phyloP scores from a whole-genome alignment of 192 early-diverging fungal genomes.

The Umbelopsis isabellina region DNA sequence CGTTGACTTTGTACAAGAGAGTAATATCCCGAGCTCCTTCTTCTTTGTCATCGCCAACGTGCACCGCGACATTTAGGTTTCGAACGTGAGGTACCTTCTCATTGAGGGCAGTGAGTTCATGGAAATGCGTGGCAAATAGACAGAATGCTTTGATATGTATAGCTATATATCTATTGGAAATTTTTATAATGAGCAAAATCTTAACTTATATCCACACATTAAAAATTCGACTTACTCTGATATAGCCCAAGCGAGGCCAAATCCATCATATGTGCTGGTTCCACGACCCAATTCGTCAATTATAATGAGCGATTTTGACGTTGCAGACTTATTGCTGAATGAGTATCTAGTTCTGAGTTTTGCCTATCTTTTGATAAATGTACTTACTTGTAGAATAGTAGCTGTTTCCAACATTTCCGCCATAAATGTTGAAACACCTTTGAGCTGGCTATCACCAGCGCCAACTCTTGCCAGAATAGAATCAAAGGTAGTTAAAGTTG shows the following conservation, averaged over 20 bases:
- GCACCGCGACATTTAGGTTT: conserved; percentile 89
- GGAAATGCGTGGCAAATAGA: conserved; percentile 97
- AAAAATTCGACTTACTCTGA: conserved; percentile 69
- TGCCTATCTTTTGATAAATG: not conserved
- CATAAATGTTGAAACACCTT: conserved; percentile 97
- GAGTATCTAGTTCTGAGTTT: not conserved
- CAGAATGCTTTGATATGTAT: conserved; percentile 71
- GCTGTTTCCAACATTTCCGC: conserved; percentile 94
- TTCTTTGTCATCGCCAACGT: conserved; percentile 42
- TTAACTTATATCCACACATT: not conserved
- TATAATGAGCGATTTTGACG: conserved; percentile 83
- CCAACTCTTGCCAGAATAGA: conserved; percentile 91
- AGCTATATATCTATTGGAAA: conserved; percentile 65
- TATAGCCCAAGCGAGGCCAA: conserved; percentile 97
- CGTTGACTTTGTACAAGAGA: conserved; percentile 87
- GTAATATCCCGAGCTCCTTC: conserved; percentile 68
- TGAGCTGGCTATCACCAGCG: conserved; percentile 90
- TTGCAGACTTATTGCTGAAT: conserved; percentile 61
- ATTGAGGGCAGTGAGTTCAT: conserved; percentile 88
- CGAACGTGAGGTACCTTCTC: conserved; percentile 71
- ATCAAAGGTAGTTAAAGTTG: conserved; percentile 78
- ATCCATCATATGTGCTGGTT: conserved; percentile 98
- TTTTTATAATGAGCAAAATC: not conserved
- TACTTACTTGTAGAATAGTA: conserved; percentile 75
- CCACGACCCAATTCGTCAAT: conserved; percentile 97